A percentile compares a stretch with the other conserved stretches of the same genome.
Evolutionary conservation across 2,329 filamentous ascomycete genomes (phyloP).

Genomic region (Aspergillus glaucus): DNA sequence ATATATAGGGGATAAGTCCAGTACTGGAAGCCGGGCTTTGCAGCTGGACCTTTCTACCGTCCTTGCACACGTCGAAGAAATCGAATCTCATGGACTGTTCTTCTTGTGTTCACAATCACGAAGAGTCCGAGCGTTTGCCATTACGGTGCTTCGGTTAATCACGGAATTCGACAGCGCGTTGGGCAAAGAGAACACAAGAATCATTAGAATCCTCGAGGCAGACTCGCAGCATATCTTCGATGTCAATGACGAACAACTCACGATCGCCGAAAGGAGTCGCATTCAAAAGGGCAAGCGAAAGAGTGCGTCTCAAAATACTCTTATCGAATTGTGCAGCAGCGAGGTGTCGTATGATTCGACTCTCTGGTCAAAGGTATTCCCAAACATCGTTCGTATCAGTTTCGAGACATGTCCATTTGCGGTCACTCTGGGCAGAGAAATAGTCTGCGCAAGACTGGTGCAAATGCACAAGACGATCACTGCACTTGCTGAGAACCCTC

Average conservation of each 20-base stretch:
- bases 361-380: conserved; percentile 96
- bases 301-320: conserved; percentile 72
- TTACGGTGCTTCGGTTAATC: conserved; percentile 85
- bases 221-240: conserved; percentile 85
- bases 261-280: conserved; percentile 85
- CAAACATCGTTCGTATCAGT: conserved; percentile 83
- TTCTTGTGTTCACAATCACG: conserved; percentile 95
- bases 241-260: conserved; percentile 76
- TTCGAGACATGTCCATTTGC: conserved; percentile 89
- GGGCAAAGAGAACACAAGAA: conserved; percentile 69
- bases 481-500: conserved; percentile 65
- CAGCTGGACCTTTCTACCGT: conserved; percentile 81
- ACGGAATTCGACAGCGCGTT: conserved; percentile 89
- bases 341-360: conserved; percentile 92
- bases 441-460: conserved; percentile 84
- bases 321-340: conserved; percentile 92
- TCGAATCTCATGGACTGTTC: conserved; percentile 93
- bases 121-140: conserved; percentile 79
- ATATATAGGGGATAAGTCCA: conserved; percentile 57
- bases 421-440: conserved; percentile 80
- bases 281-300: conserved; percentile 84
- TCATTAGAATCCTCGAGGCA: conserved; percentile 88
- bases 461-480: conserved; percentile 88
- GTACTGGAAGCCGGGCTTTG: conserved; percentile 63
- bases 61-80: conserved; percentile 90